phyloP scores from a whole-genome alignment of 1,139 yeast genomes.

The Zygosaccharomyces pseudobailii region DNA sequence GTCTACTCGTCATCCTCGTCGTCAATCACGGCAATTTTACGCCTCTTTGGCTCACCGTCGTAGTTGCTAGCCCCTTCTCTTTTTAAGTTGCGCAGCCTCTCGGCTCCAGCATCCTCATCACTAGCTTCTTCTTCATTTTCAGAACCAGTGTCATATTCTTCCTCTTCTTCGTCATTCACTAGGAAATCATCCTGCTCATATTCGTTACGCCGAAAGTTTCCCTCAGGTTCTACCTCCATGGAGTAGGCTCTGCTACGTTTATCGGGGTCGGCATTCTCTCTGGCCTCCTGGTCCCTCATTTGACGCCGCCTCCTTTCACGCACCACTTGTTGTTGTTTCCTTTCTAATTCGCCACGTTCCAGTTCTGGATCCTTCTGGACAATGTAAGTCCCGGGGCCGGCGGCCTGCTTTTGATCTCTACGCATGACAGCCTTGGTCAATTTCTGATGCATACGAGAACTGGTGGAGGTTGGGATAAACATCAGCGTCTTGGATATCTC shows the following conservation, averaged over 20 bases:
- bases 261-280: conserved; percentile 31
- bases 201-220: conserved; percentile 32
- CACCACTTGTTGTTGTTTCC: conserved; percentile 64
- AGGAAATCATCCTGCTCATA: conserved; percentile 44
- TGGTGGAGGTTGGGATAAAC: conserved; percentile 83
- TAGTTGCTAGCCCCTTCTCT: conserved; percentile 52
- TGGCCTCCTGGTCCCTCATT: conserved; percentile 51
- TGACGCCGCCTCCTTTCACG: conserved; percentile 66
- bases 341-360: conserved; percentile 76
- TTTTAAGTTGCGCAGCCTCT: conserved; percentile 57
- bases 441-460: conserved; percentile 73
- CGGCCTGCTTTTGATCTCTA: conserved; percentile 49
- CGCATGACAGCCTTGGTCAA: conserved; percentile 74
- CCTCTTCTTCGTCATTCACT: conserved; percentile 44
- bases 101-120: conserved; percentile 56
- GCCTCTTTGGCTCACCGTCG: conserved; percentile 36
- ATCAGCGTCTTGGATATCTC: conserved; percentile 52
- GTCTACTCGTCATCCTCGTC: conserved; percentile 53
- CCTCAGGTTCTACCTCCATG: conserved; percentile 15
- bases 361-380: conserved; percentile 85
- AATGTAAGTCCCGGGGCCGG: conserved; percentile 61
- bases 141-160: conserved; percentile 47
- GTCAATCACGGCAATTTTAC: conserved; percentile 51
- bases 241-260: conserved; percentile 25
- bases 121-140: conserved; percentile 40